These are phyloP conservation scores for Elongisporangium undulatum DNA, from an alignment of 352 stramenopile genomes.

Conservation along the genomic window DNA sequence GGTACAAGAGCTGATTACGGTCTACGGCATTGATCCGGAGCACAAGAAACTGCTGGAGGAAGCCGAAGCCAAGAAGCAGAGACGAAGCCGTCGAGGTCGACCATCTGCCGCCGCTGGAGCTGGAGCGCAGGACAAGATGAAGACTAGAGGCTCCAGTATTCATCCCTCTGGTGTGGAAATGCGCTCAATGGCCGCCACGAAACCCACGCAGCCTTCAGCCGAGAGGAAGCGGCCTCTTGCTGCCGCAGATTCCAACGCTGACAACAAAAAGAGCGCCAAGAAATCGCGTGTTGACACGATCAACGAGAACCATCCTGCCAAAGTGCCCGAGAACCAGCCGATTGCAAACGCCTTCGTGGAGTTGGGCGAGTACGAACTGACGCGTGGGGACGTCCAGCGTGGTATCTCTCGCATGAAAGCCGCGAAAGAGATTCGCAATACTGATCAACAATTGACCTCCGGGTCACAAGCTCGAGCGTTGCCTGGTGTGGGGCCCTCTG, in stretches of 20 bases:
- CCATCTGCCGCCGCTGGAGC: no score
- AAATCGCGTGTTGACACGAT: conserved; percentile 19
- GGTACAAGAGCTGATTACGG: conserved; percentile 53
- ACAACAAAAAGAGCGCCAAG: neutral
- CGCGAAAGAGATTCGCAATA: conserved; percentile 32
- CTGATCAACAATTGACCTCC: conserved; percentile 19
- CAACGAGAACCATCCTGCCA: conserved; percentile 31
- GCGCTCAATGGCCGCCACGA: no score
- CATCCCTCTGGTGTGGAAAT: no score
- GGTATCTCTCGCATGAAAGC: conserved; percentile 36
- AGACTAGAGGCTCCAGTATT: no score
- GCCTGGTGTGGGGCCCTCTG: conserved; percentile 22
- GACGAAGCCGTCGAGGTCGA: no score
- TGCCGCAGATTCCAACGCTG: no score
- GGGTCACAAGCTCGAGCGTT: conserved; percentile 18
- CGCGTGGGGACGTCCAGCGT: conserved; percentile 26
- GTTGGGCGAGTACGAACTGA: conserved; percentile 25
- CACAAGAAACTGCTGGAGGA: conserved; percentile 26
- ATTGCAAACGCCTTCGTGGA: conserved; percentile 43
- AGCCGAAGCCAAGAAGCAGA: conserved; percentile 4
- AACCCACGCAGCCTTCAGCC: no score
- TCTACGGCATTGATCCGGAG: conserved; percentile 48
- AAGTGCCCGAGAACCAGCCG: conserved; percentile 27
- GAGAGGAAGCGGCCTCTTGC: no score
- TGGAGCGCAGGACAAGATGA: no score